Evolutionary conservation across 1,139 yeast species (phyloP).

Genomic region (Diutina siamensis): DNA sequence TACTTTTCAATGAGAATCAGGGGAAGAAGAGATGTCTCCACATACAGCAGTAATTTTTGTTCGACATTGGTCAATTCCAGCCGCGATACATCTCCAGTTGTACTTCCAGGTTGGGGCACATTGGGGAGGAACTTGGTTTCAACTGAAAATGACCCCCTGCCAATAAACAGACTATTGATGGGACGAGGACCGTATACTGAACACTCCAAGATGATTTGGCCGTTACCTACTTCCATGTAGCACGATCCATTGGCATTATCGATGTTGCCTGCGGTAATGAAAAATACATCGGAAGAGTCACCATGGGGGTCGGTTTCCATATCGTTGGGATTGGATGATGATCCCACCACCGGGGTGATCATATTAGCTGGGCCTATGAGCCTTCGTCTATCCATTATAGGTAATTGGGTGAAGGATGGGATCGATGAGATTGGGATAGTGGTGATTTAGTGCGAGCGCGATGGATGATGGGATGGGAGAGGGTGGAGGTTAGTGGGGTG

Average conservation of each 20-base stretch:
- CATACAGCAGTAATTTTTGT: conserved; percentile 40
- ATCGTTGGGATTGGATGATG: conserved; percentile 8
- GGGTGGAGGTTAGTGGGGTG: too few species aligned
- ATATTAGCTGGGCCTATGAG: conserved; percentile 56
- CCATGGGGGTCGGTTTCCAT: conserved; percentile 9
- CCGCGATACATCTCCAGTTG: conserved; percentile 17
- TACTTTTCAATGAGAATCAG: conserved; percentile 59
- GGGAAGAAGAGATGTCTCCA: conserved; percentile 49
- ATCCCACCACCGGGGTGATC: conserved; percentile 28
- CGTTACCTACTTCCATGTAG: conserved; percentile 56
- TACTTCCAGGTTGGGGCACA: conserved; percentile 24
- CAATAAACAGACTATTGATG: conserved; percentile 61
- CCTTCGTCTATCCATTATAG: conserved; percentile 49
- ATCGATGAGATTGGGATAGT: conserved; percentile 1
- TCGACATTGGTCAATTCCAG: conserved; percentile 35
- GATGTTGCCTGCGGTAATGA: conserved; percentile 18
- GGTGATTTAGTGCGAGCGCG: too few species aligned
- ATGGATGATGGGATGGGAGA: too few species aligned
- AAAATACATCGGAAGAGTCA: conserved; percentile 9
- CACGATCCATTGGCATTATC: conserved; percentile 79
- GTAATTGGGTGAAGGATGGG: not conserved
- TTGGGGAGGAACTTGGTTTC: conserved; percentile 51
- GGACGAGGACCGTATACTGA: conserved; percentile 89
- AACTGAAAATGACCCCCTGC: conserved; percentile 57
- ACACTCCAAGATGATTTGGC: conserved; percentile 42